Evolutionary conservation across 208 protist genomes (phyloP), one percentile per base, ranked within the genome.

Genomic region (Angomonas deanei): DNA sequence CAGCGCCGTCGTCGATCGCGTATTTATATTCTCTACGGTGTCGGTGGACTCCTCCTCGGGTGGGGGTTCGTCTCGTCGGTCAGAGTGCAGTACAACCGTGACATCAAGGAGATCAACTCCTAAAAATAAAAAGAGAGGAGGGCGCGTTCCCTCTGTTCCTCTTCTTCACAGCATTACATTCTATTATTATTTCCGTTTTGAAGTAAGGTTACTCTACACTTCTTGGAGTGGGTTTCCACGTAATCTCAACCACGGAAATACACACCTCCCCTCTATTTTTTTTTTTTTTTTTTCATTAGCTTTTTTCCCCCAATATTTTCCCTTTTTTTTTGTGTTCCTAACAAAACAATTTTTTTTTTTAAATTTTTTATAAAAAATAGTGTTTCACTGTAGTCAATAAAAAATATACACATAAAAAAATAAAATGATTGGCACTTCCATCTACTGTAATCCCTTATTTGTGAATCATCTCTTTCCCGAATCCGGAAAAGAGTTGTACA

Each of bases 41-140:
- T 84, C 8, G 74, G 55, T 0, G 39, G 66, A 1, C 15, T 86
- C 15, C 26, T 42, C 36, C 23, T 70, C 13, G 56, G 80, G 31
- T 59, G 57, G 30, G 46, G 79, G 11, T 17, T 83, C 30, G 64
- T 70, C 32, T 71, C 65, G 11, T 70, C 73, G 52, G 59, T 80
- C 11, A 56, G 49, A 1, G 68, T 90, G 27, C 77, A 86, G 21
- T 85, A 85, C 58, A 68, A 38, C 26, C 50, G 57, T 1, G 70
- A 70, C 3, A 65, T 63, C 15, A 8, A 21, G 11, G 11, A 58
- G 6, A 33, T 32, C 11, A 24, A 39, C 31, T 21, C 31, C 33
- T 26, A 39, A 19, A 61, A 19, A 61, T 24, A 47, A 17, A 61
- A 4, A 61, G 24, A 47, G 24, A 61, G 24, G 39, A 28, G 23